phyloP scores from a whole-genome alignment of 1,139 yeast species.

The Arxiozyma heterogenica region DNA sequence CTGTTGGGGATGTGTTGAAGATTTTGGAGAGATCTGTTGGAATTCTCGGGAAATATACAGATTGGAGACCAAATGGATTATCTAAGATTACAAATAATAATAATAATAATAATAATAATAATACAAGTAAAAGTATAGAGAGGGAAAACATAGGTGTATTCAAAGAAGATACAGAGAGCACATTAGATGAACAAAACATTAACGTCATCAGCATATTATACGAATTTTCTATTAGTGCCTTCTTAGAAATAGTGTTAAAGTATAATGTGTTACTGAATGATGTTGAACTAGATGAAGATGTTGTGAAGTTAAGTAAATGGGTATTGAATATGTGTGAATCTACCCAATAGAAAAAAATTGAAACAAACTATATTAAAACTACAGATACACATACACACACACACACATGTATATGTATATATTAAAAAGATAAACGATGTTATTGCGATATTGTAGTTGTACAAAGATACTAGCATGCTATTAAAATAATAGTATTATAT shows the following conservation, averaged over 20 bases:
- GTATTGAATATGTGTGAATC: constrained; percentile 43
- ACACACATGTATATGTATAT: background rate
- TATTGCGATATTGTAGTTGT: background rate
- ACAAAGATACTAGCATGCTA: background rate
- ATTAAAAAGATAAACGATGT: background rate
- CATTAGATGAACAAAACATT: constrained; percentile 20
- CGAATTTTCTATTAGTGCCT: constrained; percentile 54
- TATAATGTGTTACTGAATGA: constrained; percentile 58
- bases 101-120: too few relatives aligned
- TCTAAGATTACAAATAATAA: background rate
- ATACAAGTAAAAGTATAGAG: background rate
- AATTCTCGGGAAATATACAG: constrained; percentile 40
- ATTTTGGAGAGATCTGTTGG: constrained; percentile 53
- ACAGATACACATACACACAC: background rate
- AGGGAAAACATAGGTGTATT: background rate
- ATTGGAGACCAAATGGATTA: constrained; percentile 21
- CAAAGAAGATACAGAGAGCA: background rate
- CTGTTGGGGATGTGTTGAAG: constrained; percentile 50
- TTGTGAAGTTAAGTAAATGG: constrained; percentile 61
- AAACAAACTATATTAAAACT: background rate
- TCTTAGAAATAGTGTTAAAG: constrained; percentile 52
- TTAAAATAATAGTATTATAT: too few relatives aligned
- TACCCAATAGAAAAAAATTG: background rate
- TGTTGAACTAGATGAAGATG: constrained; percentile 50
- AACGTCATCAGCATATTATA: constrained; percentile 48